These are phyloP conservation scores for Neonectria sp. DNA, from an alignment of 2,329 filamentous ascomycete genomes.

Conservation along the genomic window DNA sequence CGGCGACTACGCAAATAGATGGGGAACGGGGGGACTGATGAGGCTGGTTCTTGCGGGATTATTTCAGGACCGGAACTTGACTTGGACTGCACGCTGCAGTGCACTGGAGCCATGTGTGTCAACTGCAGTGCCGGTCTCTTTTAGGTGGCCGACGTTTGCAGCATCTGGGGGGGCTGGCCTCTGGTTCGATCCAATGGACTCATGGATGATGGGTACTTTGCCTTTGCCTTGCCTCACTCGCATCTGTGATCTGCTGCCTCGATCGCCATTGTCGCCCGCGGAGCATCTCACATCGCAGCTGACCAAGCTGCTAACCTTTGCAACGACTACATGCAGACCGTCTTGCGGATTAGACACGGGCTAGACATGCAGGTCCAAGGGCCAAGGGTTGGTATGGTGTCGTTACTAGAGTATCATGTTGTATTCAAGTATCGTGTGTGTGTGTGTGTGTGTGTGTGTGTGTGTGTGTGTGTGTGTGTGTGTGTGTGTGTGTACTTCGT, in stretches of 20 bases:
- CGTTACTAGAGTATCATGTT: slow-evolving; percentile 4
- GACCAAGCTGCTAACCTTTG: neutral
- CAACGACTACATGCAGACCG: neutral
- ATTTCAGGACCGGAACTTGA: slow-evolving; percentile 12
- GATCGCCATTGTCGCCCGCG: neutral
- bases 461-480: neutral
- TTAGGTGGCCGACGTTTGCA: neutral
- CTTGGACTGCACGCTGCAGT: slow-evolving; percentile 22
- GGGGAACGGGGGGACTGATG: slow-evolving; percentile 4
- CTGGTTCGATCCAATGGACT: too few species aligned
- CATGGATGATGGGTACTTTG: too few species aligned
- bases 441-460: neutral
- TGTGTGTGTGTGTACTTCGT: neutral
- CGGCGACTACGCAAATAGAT: neutral
- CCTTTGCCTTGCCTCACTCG: neutral
- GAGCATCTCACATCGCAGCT: neutral
- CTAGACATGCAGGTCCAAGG: slow-evolving; percentile 23
- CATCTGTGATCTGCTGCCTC: too few species aligned
- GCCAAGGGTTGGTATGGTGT: slow-evolving; percentile 1
- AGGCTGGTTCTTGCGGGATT: slow-evolving; percentile 30
- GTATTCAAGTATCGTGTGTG: slow-evolving; percentile 2
- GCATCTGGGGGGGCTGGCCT: neutral
- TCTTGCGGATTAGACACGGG: slow-evolving; percentile 10
- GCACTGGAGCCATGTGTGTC: slow-evolving; percentile 11
- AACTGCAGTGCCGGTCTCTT: neutral